A percentile compares a stretch with the other conserved stretches of the same genome.
These are phyloP conservation scores for Fusarium pseudoanthophilum DNA, from an alignment of 2,329 filamentous ascomycete species.

Conservation along the genomic window DNA sequence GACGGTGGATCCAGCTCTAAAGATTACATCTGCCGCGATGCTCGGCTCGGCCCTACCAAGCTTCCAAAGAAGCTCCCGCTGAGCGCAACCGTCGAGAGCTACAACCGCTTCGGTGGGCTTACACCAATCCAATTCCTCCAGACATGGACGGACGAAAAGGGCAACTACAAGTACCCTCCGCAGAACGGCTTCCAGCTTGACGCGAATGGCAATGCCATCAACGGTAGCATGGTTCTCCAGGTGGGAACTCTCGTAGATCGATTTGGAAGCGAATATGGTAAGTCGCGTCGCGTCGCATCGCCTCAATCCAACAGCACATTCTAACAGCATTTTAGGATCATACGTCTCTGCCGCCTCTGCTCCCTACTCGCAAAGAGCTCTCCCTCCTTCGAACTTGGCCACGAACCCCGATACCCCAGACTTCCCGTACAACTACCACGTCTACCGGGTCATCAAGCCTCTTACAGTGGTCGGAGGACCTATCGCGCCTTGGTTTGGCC, in stretches of 20 bases:
- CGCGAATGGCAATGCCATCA: slow-evolving; percentile 50
- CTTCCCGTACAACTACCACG: slow-evolving; percentile 60
- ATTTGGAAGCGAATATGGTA: slow-evolving; percentile 59
- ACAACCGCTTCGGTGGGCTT: slow-evolving; percentile 53
- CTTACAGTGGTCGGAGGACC: slow-evolving; percentile 56
- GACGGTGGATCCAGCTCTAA: slow-evolving; percentile 24
- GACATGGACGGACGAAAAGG: slow-evolving; percentile 46
- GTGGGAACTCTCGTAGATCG: slow-evolving; percentile 58
- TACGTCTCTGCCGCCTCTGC: slow-evolving; percentile 57
- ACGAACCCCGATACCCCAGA: slow-evolving; percentile 45
- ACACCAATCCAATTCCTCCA: slow-evolving; percentile 55
- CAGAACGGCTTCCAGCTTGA: slow-evolving; percentile 54
- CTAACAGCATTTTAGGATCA: slow-evolving; percentile 31
- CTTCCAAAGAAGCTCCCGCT: slow-evolving; percentile 52
- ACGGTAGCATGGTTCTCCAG: slow-evolving; percentile 53
- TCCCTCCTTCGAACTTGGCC: slow-evolving; percentile 59
- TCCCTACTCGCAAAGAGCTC: slow-evolving; percentile 58
- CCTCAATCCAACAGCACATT: neutral
- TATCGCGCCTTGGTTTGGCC: slow-evolving; percentile 61
- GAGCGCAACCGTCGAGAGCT: slow-evolving; percentile 45
- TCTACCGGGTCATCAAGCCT: slow-evolving; percentile 56
- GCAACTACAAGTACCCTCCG: slow-evolving; percentile 52
- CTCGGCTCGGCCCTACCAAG: slow-evolving; percentile 50
- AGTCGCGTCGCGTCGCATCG: neutral
- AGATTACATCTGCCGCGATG: slow-evolving; percentile 51